Percentiles rank a stretch among this genome's conserved stretches.
These are phyloP conservation scores for Phialophora macrospora DNA, from an alignment of 2,329 filamentous ascomycete genomes.

Conservation along the genomic window DNA sequence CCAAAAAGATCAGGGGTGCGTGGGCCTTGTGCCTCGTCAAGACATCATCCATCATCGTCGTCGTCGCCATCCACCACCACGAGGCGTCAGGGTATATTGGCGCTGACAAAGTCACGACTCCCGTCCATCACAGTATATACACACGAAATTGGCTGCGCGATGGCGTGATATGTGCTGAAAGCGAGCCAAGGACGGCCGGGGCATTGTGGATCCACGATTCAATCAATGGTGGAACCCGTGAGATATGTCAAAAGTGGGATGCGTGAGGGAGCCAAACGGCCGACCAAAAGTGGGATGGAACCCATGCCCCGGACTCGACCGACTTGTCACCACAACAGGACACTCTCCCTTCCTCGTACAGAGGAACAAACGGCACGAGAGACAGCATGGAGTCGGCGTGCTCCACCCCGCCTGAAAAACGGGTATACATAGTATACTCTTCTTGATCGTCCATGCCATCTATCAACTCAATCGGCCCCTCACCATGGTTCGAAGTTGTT, in stretches of 20 bases:
- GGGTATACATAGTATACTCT: constrained; percentile 55
- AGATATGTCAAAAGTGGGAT: neutral
- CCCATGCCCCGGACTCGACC: neutral
- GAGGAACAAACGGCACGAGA: neutral
- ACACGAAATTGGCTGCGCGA: neutral
- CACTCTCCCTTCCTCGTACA: neutral
- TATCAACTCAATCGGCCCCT: neutral
- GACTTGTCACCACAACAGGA: neutral
- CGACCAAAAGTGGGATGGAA: neutral
- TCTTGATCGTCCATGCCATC: constrained; percentile 1
- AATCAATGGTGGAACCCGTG: neutral
- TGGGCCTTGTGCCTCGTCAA: neutral
- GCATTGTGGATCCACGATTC: neutral
- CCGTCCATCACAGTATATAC: neutral
- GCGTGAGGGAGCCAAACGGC: neutral
- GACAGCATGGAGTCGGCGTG: neutral
- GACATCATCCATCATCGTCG: neutral
- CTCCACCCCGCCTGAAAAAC: neutral
- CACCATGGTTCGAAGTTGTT: constrained; percentile 17
- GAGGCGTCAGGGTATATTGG: neutral
- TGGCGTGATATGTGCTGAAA: neutral
- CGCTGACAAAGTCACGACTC: neutral
- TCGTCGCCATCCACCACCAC: neutral
- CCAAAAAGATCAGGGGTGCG: neutral
- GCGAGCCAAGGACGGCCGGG: neutral